These are phyloP conservation scores for Centella asiatica DNA, from an alignment of 129 eudicot species.

Conservation along the genomic window DNA sequence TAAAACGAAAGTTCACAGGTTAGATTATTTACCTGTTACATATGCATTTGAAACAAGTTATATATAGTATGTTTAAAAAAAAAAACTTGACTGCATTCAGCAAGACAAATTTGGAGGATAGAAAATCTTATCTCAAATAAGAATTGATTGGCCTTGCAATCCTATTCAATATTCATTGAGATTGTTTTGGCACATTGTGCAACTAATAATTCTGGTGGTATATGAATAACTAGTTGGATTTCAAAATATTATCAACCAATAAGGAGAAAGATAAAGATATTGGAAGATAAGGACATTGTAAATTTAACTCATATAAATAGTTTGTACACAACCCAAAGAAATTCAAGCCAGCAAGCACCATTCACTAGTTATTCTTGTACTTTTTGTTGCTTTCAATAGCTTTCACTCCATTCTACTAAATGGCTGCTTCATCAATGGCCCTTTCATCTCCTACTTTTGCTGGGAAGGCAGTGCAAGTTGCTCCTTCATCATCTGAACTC, in stretches of 20 bases:
- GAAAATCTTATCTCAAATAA: too few relatives aligned
- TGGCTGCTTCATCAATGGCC: conserved; percentile 6
- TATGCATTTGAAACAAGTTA: too few relatives aligned
- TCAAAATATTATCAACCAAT: conserved; percentile 32
- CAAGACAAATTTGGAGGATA: too few relatives aligned
- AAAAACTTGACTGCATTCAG: too few relatives aligned
- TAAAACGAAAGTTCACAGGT: too few relatives aligned
- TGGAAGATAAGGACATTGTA: conserved; percentile 26
- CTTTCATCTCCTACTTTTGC: not conserved
- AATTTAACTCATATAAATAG: not conserved
- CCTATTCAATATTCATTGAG: too few relatives aligned
- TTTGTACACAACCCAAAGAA: not conserved
- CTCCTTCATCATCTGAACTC: not conserved
- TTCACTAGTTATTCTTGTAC: not conserved
- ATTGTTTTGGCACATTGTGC: conserved; percentile 1
- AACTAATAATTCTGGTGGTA: conserved; percentile 5
- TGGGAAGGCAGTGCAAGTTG: not conserved
- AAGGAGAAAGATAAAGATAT: conserved; percentile 22
- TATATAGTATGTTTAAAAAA: too few relatives aligned
- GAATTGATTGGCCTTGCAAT: too few relatives aligned
- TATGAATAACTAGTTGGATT: not conserved
- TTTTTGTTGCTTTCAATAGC: not conserved
- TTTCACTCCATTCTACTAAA: not conserved
- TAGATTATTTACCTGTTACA: too few relatives aligned
- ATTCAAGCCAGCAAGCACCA: not conserved